These are phyloP conservation scores for Cyamopsis tetragonoloba DNA, from an alignment of 306 rosid species.

Conservation along the genomic window DNA sequence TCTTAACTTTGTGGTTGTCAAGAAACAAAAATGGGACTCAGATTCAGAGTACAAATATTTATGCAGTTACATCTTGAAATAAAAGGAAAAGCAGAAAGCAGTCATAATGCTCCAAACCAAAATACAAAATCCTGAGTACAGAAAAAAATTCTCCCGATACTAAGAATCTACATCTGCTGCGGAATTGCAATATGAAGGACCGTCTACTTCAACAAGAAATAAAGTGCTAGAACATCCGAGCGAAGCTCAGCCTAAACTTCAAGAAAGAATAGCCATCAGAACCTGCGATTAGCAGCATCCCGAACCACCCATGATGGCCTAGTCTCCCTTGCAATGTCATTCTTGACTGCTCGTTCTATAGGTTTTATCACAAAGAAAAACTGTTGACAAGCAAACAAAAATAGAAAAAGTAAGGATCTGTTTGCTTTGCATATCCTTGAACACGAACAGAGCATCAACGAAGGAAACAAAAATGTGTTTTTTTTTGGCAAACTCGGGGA, in stretches of 20 bases:
- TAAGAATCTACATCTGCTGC: neutral
- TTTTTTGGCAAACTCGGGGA: too few relatives aligned
- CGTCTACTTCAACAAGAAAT: neutral
- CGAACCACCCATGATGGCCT: conserved; percentile 77
- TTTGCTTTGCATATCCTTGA: neutral
- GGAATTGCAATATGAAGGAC: neutral
- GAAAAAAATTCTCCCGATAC: neutral
- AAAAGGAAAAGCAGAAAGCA: neutral
- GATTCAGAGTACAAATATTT: neutral
- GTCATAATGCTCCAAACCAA: neutral
- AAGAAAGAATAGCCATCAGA: neutral
- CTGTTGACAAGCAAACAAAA: conserved; percentile 32
- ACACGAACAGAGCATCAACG: too few relatives aligned
- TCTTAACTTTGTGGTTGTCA: too few relatives aligned
- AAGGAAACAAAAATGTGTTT: too few relatives aligned
- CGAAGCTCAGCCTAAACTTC: neutral
- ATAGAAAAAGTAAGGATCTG: neutral
- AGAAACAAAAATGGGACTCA: neutral
- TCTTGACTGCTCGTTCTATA: conserved; percentile 53
- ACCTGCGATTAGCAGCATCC: conserved; percentile 25
- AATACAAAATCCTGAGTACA: neutral
- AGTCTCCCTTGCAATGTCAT: conserved; percentile 56
- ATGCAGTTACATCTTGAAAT: neutral
- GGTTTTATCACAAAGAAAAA: conserved; percentile 68
- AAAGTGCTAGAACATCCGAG: neutral